These are phyloP conservation scores for Populus tremula DNA, from an alignment of 345 rosid genomes.

Conservation along the genomic window DNA sequence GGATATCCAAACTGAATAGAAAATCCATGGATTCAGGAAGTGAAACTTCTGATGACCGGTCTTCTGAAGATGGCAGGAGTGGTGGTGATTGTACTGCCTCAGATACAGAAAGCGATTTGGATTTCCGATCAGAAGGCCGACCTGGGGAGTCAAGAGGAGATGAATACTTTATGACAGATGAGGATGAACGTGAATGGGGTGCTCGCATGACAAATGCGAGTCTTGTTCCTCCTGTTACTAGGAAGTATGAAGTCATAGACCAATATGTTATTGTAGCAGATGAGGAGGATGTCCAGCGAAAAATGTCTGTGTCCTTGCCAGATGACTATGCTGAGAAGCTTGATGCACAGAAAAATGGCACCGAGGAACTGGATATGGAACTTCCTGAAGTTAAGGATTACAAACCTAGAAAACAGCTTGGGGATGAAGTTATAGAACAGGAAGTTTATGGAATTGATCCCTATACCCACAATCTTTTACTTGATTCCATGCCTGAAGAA, in stretches of 20 bases:
- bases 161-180: slow-evolving; percentile 56
- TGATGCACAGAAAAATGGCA: slow-evolving; percentile 76
- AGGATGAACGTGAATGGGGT: slow-evolving; percentile 99
- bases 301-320: slow-evolving; percentile 90
- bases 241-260: slow-evolving; percentile 93
- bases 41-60: slow-evolving; percentile 85
- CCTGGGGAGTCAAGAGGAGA: slow-evolving; percentile 55
- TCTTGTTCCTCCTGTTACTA: slow-evolving; percentile 97
- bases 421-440: slow-evolving; percentile 89
- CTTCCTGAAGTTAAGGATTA: slow-evolving; percentile 99
- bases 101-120: slow-evolving; percentile 86
- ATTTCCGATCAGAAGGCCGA: slow-evolving; percentile 59
- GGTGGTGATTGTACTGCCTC: slow-evolving; percentile 70
- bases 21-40: slow-evolving; percentile 81
- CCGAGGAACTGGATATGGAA: slow-evolving; percentile 96
- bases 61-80: slow-evolving; percentile 65
- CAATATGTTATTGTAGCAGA: slow-evolving; percentile 78
- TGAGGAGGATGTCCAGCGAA: slow-evolving; percentile 79
- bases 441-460: slow-evolving; percentile 99
- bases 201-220: slow-evolving; percentile 99
- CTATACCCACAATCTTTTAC: slow-evolving; percentile 90
- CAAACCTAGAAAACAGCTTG: slow-evolving; percentile 88
- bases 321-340: slow-evolving; percentile 97
- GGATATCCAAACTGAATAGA: slow-evolving; percentile 74
- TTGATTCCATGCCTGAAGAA: slow-evolving; percentile 97